Conservation (phyloP, 2,329 filamentous ascomycete species). For the Emericellopsis atlantica region DNA sequence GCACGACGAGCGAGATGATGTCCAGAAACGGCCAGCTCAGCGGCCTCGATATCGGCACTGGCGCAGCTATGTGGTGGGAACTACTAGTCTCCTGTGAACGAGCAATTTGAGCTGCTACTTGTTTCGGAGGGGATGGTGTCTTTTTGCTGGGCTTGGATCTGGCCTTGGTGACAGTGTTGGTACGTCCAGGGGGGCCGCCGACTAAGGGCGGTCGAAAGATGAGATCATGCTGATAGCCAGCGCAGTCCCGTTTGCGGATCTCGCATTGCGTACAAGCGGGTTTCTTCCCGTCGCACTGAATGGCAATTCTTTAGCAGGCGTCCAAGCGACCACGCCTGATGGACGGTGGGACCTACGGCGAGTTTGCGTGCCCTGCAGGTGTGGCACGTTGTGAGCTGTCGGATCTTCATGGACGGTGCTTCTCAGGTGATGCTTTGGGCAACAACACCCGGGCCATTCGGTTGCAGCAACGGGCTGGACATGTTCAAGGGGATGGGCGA, state of each 20-base stretch:
- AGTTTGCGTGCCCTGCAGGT: conserved; percentile 3
- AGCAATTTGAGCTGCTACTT: no score
- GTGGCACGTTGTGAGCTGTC: conserved; percentile 3
- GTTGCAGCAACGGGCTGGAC: no score
- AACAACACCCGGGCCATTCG: no score
- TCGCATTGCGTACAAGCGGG: conserved; percentile 3
- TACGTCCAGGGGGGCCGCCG: neutral
- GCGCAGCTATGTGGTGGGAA: neutral
- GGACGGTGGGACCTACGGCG: neutral
- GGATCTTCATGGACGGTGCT: conserved; percentile 1
- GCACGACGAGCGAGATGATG: conserved; percentile 3
- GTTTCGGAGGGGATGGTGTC: no score
- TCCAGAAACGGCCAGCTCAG: conserved; percentile 4
- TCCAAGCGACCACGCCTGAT: neutral
- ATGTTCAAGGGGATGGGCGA: no score
- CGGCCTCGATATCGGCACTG: neutral
- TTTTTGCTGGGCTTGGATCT: no score
- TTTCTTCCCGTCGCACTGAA: conserved; percentile 3
- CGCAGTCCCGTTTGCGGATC: neutral
- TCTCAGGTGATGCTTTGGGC: no score
- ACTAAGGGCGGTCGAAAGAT: conserved; percentile 2
- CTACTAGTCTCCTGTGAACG: no score
- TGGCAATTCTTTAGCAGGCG: no score
- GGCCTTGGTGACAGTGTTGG: neutral
- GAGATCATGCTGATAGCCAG: conserved; percentile 3